Evolutionary conservation across 2,329 filamentous ascomycete species (phyloP), one percentile per base, ranked within the genome.

Genomic region (Pestalotiopsis sp.): DNA sequence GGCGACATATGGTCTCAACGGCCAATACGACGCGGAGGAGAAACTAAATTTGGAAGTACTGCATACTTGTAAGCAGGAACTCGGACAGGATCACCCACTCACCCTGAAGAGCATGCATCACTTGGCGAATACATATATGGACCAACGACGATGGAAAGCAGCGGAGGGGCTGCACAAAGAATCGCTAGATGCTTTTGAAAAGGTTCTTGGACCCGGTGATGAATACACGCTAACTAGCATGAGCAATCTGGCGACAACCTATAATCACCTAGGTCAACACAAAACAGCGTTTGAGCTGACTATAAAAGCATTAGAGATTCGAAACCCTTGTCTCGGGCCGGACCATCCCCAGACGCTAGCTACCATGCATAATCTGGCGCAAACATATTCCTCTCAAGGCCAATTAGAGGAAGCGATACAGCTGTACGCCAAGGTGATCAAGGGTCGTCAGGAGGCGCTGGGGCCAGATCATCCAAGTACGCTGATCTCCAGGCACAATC

Each of bases 1-100:
- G 9, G 68, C 60, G 14, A 27, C 6, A 14, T 52, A 27, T 13
- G 4, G 17, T 31, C 2, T 38, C 13, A 25, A 45, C 11, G 36
- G 20, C 5, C 38, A 31, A 63, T 39, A 63, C 5, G 6, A 63
- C 3, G 65, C 69, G 45, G 64, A 66, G 23, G 68, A 70, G 39
- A n/a, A 62, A 41, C 14, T 71, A 13, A 6, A 65, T 5, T 17
- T 52, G 23, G 56, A 66, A 56, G 59, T 52, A 36, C 4, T 71
- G 62, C 12, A 13, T 4, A 20, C 25, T n/a, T 4, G 0, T 11
- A 58, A 68, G 41, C n/a, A 31, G 5, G 7, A 9, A 31, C 60
- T 38, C 7, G 60, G 60, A 5, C 9, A 2, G 25, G 41, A 57
- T 9, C 39, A 68, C 31, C 39, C 17, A 69, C 57, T 52, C 23